Base-by-base conservation (phyloP, 2,329 filamentous ascomycete species). In the Rhynchosporium secalis region DNA sequence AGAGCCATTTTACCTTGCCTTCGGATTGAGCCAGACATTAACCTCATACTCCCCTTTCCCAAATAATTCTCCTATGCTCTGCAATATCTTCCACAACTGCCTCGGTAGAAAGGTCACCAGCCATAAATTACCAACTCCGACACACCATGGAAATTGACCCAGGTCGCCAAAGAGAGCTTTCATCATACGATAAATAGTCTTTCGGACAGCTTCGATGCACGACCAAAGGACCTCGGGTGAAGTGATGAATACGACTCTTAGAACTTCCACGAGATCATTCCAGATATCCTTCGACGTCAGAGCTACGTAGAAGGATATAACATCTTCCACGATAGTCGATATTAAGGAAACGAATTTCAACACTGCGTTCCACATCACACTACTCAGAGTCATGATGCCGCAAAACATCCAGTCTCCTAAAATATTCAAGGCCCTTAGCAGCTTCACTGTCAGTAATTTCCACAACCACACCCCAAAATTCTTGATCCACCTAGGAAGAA, bases 261-360 rank as follows among this genome's bases (percentile, higher is more conserved):
- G n/a, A 0, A 76, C 69, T 9, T 69, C 65, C 45, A 66, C 64
- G 36, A 79, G 64, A 26, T 76, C 77, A 56, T 76, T 68, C 70
- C 72, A 73, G 3, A 80, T 69, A 59, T 80, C 77, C n/a, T 64
- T 65, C n/a, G 77, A 63, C 4, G 76, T 12, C n/a, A n/a, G n/a
- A n/a, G n/a, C n/a, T n/a, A n/a, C n/a, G n/a, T n/a, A n/a, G n/a
- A n/a, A n/a, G n/a, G 68, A 69, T 3, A 76, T 13, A 0, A 76
- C 65, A 0, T 77, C 76, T 46, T 67, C 67, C 0, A 75, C 3
- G 1, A 69, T 64, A 1, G 78, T 80, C 54, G n/a, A n/a, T n/a
- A n/a, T n/a, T n/a, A n/a, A n/a, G n/a, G n/a, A n/a, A n/a, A n/a
- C n/a, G n/a, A n/a, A n/a, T n/a, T n/a, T n/a, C n/a, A n/a, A n/a